Base-by-base conservation (phyloP, 75 land plant species). In the Selaginella tamariscina region DNA sequence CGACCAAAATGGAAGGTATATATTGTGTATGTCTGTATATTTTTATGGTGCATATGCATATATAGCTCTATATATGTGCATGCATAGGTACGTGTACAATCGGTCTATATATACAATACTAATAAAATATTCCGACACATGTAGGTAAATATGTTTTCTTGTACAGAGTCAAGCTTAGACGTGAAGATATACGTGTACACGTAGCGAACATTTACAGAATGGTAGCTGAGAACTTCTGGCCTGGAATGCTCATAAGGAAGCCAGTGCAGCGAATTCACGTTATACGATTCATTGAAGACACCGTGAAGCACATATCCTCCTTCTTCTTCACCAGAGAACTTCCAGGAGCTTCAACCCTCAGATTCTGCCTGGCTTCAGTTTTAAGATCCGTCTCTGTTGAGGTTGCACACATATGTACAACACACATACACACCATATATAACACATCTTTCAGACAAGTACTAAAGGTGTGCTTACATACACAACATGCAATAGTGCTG, bases 1-100 rank as follows among this genome's bases (percentile, higher is more conserved):
- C 82, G 95, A 59, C 81, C 97, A 57, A 95, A 95, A 79, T 95
- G 97, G 97, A 95, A 95, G 97, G 99, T 91, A 71, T 65, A 49
- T 67, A 15, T 5, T 15, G 49, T 5, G 49, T 39, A 5, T 39
- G 49, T 15, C 49, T 5, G 15, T 69, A 70, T 62, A 56, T 32
- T 27, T 57, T 27, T 69, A 11, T 65, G n/a, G 2, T 20, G 27
- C 11, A 18, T 60, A 60, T 60, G 15, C 64, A 60, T 18, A 9
- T 18, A 11, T 23, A 60, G 64, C 23, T 15, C 11, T 22, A 59
- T 2, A 22, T 11, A 22, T 22, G 62, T 59, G n/a, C n/a, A n/a
- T n/a, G n/a, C n/a, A n/a, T n/a, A n/a, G n/a, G n/a, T n/a, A n/a
- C n/a, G n/a, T n/a, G n/a, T n/a, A n/a, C n/a, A n/a, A n/a, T n/a